phyloP scores from a whole-genome alignment of 331 rosid species.

The Acacia pycnantha region DNA sequence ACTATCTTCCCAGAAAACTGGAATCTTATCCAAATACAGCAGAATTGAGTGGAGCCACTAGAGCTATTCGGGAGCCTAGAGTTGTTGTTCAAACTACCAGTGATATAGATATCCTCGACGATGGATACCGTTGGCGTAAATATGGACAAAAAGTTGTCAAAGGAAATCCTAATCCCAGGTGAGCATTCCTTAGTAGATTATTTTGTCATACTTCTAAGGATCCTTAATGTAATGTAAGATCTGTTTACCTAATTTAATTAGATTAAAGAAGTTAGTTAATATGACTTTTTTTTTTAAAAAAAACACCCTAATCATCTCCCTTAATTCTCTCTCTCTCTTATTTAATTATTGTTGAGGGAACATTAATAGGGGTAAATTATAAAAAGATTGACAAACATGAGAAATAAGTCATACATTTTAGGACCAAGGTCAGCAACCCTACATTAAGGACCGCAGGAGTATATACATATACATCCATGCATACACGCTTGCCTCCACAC shows the following conservation, averaged over 20 bases:
- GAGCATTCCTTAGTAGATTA: slow-evolving; percentile 3
- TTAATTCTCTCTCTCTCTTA: too few relatives aligned
- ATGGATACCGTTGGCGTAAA: slow-evolving; percentile 97
- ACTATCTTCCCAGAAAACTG: slow-evolving; percentile 64
- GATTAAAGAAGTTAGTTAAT: too few relatives aligned
- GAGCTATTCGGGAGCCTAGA: slow-evolving; percentile 98
- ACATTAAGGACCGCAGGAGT: too few relatives aligned
- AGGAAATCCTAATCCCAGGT: slow-evolving; percentile 99
- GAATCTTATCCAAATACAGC: slow-evolving; percentile 79
- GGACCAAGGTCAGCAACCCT: too few relatives aligned
- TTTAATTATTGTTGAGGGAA: too few relatives aligned
- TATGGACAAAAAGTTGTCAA: slow-evolving; percentile 98
- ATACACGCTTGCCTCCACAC: not conserved
- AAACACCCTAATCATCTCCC: too few relatives aligned
- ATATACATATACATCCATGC: not conserved
- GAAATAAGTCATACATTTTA: too few relatives aligned
- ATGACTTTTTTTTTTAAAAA: too few relatives aligned
- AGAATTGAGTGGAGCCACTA: slow-evolving; percentile 94
- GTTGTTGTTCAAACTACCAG: slow-evolving; percentile 99
- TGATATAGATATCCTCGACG: slow-evolving; percentile 95
- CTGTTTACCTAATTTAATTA: too few relatives aligned
- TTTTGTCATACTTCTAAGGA: not conserved
- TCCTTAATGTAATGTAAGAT: too few relatives aligned
- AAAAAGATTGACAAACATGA: too few relatives aligned
- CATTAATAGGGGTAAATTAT: too few relatives aligned